Evolutionary conservation across 768 basidiomycete species (phyloP), one percentile per base, ranked within the genome.

Genomic region (Postia placenta): DNA sequence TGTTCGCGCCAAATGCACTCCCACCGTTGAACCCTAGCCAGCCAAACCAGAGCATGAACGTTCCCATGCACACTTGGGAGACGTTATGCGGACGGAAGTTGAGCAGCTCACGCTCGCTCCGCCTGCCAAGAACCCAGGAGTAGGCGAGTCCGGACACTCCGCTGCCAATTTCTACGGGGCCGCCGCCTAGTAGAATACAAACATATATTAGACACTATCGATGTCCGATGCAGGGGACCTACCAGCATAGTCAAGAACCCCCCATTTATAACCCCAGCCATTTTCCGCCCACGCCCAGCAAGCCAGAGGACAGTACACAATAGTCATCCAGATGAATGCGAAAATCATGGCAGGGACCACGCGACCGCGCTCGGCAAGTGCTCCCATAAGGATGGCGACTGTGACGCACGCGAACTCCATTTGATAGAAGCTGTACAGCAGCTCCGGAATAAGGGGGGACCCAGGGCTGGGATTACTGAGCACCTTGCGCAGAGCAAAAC

Each of bases 11-110:
- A 56, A 90, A 88, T 2, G 90, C 87, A 49, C 85, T 87, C 22
- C 92, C 92, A 42, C 87, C 92, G 68, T 93, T 94, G 74, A 92
- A 92, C n/a, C 86, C 88, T 49, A 85, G 68, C 82, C 83, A 90
- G 22, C 90, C 89, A 62, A 93, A 86, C 87, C 86, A 92, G 47
- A 92, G 80, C 54, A 92, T 76, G 57, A 83, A 86, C 7, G 87
- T 92, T 55, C 92, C 91, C 48, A 93, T 75, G 56, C 78, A 79
- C 58, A 93, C 87, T 64, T 87, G 70, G 26, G 86, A 81, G 19
- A 92, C 89, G 63, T 92, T 91, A 67, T 94, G 89, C 6, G 92
- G 91, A 52, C 89, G 78, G 71, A 92, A 93, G 63, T 87, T 87
- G 51, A 80, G 62, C 7, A 87, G 65, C 57, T 88, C 83, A 39